These are phyloP conservation scores for Spongospora subterranea DNA, from an alignment of 208 protist species.

Conservation along the genomic window DNA sequence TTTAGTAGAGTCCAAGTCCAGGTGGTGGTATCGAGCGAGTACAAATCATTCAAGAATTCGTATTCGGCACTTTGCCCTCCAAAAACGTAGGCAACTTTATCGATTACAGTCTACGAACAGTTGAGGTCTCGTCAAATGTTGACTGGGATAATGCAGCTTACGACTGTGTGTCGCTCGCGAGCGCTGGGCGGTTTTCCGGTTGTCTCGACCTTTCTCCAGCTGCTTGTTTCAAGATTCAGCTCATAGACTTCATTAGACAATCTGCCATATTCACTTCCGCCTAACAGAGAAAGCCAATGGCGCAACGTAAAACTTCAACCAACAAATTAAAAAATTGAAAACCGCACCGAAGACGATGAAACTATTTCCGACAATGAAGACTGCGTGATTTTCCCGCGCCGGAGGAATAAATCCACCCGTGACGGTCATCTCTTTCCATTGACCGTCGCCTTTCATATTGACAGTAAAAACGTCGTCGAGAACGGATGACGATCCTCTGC, in stretches of 20 bases:
- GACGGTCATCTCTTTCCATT: slow-evolving; percentile 32
- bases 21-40: neutral
- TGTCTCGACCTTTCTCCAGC: neutral
- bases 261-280: slow-evolving; percentile 38
- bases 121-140: neutral
- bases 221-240: neutral
- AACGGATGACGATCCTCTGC: neutral
- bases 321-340: neutral
- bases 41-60: slow-evolving; percentile 47
- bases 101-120: neutral
- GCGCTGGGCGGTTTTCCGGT: neutral
- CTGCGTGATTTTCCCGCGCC: slow-evolving; percentile 30
- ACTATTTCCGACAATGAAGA: neutral
- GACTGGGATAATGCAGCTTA: neutral
- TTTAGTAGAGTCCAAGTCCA: slow-evolving; percentile 34
- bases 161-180: slow-evolving; percentile 34
- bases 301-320: too few species aligned
- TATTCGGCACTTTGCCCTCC: slow-evolving; percentile 41
- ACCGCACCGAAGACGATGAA: slow-evolving; percentile 14
- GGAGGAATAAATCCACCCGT: slow-evolving; percentile 26
- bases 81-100: slow-evolving; percentile 51
- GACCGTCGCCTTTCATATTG: neutral
- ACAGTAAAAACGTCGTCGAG: slow-evolving; percentile 6
- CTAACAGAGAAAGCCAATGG: too few species aligned
- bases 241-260: slow-evolving; percentile 34